A percentile compares a stretch with the other conserved stretches of the same genome.
Conservation (phyloP, 2,329 filamentous ascomycete genomes). For the Fusarium keratoplasticum region DNA sequence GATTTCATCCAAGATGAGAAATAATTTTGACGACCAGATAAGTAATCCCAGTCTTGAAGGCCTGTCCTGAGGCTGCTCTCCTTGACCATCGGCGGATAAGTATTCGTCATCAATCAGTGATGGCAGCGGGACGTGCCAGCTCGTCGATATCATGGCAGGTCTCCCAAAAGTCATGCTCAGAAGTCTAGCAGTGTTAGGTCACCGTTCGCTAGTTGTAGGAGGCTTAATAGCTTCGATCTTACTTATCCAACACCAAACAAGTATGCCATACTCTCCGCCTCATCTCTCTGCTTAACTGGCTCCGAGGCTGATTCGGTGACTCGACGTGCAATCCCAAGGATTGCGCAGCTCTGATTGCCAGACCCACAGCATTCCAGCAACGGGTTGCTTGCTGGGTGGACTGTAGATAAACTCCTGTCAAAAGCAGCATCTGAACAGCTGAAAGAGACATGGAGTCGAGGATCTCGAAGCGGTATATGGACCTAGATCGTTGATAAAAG, state of each 20-base stretch:
- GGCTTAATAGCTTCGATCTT: neutral
- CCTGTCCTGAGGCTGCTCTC: neutral
- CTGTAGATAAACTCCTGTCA: slow-evolving; percentile 19
- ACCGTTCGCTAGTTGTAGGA: neutral
- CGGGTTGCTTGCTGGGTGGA: slow-evolving; percentile 9
- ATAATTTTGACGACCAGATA: neutral
- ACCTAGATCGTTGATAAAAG: slow-evolving; percentile 16
- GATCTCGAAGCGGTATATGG: neutral
- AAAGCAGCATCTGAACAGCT: slow-evolving; percentile 1
- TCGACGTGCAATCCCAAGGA: slow-evolving; percentile 11
- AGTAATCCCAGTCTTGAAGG: slow-evolving; percentile 9
- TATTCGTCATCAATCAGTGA: slow-evolving; percentile 19
- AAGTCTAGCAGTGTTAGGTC: neutral
- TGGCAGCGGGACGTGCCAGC: slow-evolving; percentile 1
- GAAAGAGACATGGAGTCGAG: slow-evolving; percentile 10
- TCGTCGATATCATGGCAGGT: slow-evolving; percentile 15
- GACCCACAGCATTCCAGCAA: slow-evolving; percentile 16
- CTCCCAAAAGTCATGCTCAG: slow-evolving; percentile 21
- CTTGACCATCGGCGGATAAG: neutral
- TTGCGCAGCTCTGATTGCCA: slow-evolving; percentile 15
- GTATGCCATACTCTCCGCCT: slow-evolving; percentile 17
- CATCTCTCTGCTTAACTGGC: slow-evolving; percentile 19
- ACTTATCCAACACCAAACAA: slow-evolving; percentile 17
- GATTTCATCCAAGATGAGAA: slow-evolving; percentile 11
- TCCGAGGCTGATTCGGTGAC: neutral